Percentiles rank a stretch among this genome's conserved stretches.
phyloP scores from a whole-genome alignment of 2,329 filamentous ascomycete species.

The Escovopsis weberi region DNA sequence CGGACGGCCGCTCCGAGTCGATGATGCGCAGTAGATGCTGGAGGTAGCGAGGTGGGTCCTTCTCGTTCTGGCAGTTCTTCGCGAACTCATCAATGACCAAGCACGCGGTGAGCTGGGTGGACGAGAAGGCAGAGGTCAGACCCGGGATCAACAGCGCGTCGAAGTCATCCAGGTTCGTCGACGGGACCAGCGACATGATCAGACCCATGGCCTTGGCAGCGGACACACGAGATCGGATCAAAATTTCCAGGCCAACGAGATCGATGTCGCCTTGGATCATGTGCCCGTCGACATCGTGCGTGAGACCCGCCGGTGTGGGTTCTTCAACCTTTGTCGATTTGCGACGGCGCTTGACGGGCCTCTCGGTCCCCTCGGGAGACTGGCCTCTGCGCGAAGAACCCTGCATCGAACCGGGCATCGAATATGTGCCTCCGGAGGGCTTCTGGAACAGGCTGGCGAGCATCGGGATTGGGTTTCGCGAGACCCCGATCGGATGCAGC shows the following conservation, averaged over 20 bases:
- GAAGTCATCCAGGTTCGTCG: constrained; percentile 45
- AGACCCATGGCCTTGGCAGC: constrained; percentile 77
- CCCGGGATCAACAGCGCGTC: constrained; percentile 50
- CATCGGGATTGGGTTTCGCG: constrained; percentile 84
- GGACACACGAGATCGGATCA: constrained; percentile 79
- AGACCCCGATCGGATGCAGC: constrained; percentile 82
- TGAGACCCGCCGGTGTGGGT: constrained; percentile 42
- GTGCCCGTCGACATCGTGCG: constrained; percentile 91
- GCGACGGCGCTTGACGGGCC: constrained; percentile 60
- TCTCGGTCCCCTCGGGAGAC: constrained; percentile 40
- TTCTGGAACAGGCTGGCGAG: constrained; percentile 80
- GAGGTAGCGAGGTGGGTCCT: constrained; percentile 37
- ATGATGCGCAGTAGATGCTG: constrained; percentile 58
- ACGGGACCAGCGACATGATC: constrained; percentile 65
- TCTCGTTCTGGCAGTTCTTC: constrained; percentile 35
- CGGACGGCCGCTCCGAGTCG: constrained; percentile 63
- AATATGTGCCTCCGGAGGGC: constrained; percentile 77
- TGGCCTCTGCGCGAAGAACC: constrained; percentile 31
- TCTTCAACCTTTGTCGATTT: constrained; percentile 78
- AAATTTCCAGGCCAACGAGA: constrained; percentile 73
- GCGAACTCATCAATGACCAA: constrained; percentile 85
- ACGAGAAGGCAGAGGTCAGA: constrained; percentile 61
- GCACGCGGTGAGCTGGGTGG: constrained; percentile 70
- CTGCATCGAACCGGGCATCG: constrained; percentile 31
- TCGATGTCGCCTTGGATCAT: constrained; percentile 98